Evolutionary conservation across 192 early-diverging fungal species (phyloP).

Genomic region (Allomyces javanicus): DNA sequence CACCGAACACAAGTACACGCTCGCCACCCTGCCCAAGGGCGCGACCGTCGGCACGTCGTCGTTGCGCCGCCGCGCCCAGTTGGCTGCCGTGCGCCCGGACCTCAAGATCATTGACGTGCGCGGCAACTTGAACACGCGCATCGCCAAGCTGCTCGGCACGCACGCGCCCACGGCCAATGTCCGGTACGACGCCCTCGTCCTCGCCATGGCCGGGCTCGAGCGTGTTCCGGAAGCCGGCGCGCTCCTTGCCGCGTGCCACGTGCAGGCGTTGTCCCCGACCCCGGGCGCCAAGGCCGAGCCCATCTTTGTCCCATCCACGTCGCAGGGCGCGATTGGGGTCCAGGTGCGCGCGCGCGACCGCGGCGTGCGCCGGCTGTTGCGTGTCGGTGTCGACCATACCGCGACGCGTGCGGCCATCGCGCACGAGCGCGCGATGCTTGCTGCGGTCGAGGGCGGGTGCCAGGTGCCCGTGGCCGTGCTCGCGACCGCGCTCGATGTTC

Average conservation of each 20-base stretch:
- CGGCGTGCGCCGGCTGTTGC: slow-evolving; percentile 25
- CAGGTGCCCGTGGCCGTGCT: slow-evolving; percentile 81
- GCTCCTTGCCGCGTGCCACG: slow-evolving; percentile 67
- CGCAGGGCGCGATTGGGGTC: slow-evolving; percentile 65
- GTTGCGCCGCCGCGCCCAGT: slow-evolving; percentile 69
- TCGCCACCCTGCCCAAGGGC: slow-evolving; percentile 48
- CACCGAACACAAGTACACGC: slow-evolving; percentile 9
- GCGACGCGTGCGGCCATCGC: slow-evolving; percentile 41
- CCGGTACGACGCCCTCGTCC: slow-evolving; percentile 48
- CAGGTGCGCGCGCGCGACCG: slow-evolving; percentile 56
- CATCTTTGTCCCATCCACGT: background rate
- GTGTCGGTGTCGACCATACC: slow-evolving; percentile 60
- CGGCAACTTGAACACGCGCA: slow-evolving; percentile 68
- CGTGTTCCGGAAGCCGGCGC: slow-evolving; percentile 42
- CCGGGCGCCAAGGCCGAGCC: background rate
- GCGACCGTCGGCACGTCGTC: slow-evolving; percentile 75
- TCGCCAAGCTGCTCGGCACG: slow-evolving; percentile 68
- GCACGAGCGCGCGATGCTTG: background rate
- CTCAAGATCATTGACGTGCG: slow-evolving; percentile 56
- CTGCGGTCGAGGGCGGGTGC: slow-evolving; percentile 78
- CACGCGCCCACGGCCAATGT: slow-evolving; percentile 14
- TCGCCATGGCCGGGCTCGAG: slow-evolving; percentile 70
- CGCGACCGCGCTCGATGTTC: slow-evolving; percentile 10
- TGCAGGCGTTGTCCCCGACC: background rate
- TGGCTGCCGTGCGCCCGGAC: slow-evolving; percentile 53